Base-by-base conservation (phyloP, 2,329 filamentous ascomycete species). In the Colletotrichum sp. region DNA sequence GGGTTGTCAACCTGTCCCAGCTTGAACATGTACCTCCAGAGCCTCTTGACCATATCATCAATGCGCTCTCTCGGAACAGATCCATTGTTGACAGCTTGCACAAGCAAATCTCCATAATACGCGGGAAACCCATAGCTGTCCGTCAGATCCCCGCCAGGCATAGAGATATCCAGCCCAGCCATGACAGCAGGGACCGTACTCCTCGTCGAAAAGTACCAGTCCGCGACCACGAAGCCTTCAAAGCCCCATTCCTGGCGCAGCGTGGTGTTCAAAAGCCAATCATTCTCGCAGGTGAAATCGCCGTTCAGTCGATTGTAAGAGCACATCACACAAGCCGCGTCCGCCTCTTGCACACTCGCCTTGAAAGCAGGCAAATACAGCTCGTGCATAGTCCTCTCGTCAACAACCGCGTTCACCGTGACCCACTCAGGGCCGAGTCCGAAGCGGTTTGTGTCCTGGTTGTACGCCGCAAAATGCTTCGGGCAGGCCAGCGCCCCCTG, bases 341-440 rank as follows among this genome's bases (percentile, higher is more conserved):
- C 88, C 10, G 88, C 88, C 30, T 92, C 88, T 21, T 89, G 85
- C 73, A 93, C 85, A 0, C 90, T 90, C 75, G 93, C 88, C 80
- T 93, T 90, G 77, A 94, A 93, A 0, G 92, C 92, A 80, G 90
- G 86, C 5, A 93, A 85, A 77, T 93, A 93, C 18, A 93, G 90
- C 80, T 94, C 92, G 21, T 92, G 86, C 71, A 93, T 81, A 1
- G 91, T 90, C 65, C 91, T 85, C 73, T 92, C 87, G 2, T 86
- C 84, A 62, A 90, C 85, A 24, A 87, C 80, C 30, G 87, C 85
- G 81, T 90, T 84, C 28, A 87, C 85, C 0, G 84, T 84, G 77
- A 88, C 86, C n/a, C 89, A 86, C 71, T 87, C 83, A 12, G 87
- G 69, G 7, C 60, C 69, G 1, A 36, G 16, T 1, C 69, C 69